A percentile compares a stretch with the other conserved stretches of the same genome.
phyloP scores from a whole-genome alignment of 331 rosid genomes.

The Malus hybrid region DNA sequence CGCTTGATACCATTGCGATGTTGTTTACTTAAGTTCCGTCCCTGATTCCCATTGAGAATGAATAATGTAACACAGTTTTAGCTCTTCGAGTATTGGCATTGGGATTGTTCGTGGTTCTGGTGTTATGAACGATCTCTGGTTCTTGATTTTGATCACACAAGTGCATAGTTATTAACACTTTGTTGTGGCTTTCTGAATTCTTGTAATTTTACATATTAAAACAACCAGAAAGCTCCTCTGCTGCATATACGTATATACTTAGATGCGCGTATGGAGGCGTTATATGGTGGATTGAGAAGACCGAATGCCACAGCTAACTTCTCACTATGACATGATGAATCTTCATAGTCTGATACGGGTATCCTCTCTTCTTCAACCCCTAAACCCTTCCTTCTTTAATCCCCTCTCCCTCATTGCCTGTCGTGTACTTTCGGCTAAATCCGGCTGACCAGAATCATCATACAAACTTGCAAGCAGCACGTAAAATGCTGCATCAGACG shows the following conservation, averaged over 20 bases:
- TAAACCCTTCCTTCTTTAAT: conserved; percentile 15
- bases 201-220: background rate
- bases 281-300: conserved; percentile 26
- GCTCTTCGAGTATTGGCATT: background rate
- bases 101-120: too few relatives aligned
- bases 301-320: conserved; percentile 48
- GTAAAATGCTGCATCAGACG: conserved; percentile 51
- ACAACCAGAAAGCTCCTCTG: background rate
- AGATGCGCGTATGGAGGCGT: conserved; percentile 22
- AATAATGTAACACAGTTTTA: background rate
- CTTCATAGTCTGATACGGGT: conserved; percentile 24
- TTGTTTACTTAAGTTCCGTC: background rate
- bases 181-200: background rate
- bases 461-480: conserved; percentile 49
- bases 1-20: background rate
- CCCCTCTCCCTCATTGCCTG: conserved; percentile 53
- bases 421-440: conserved; percentile 44
- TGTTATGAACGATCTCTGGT: too few relatives aligned
- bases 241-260: conserved; percentile 22
- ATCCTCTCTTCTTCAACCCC: conserved; percentile 32
- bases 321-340: conserved; percentile 25
- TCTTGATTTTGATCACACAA: background rate
- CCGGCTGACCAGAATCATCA: conserved; percentile 37
- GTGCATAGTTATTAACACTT: background rate
- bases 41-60: background rate